Conservation (phyloP, 495 filamentous ascomycete genomes). For the Aspergillus bridgeri region DNA sequence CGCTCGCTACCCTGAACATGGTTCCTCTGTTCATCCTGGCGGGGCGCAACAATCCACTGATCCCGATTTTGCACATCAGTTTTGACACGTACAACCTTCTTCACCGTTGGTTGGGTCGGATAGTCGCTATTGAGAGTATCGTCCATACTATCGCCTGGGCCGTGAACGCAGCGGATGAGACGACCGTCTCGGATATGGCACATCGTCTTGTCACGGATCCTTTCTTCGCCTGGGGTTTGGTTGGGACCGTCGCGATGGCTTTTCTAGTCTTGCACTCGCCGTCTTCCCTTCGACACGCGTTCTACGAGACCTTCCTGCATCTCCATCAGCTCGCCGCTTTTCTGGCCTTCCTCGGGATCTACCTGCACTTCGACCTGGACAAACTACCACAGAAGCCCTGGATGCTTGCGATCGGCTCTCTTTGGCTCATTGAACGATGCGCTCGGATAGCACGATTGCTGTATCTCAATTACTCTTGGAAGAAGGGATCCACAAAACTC, state of each 20-base stretch:
- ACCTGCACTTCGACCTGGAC: slow-evolving; percentile 63
- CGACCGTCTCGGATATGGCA: slow-evolving; percentile 50
- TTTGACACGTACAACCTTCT: slow-evolving; percentile 97
- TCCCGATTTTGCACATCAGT: slow-evolving; percentile 73
- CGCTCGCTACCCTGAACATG: slow-evolving; percentile 82
- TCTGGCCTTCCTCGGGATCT: slow-evolving; percentile 63
- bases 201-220: slow-evolving; percentile 58
- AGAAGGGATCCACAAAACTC: slow-evolving; percentile 37
- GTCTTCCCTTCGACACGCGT: slow-evolving; percentile 79
- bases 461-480: slow-evolving; percentile 57
- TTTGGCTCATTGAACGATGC: slow-evolving; percentile 66
- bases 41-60: slow-evolving; percentile 90
- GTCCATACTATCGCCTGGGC: slow-evolving; percentile 72
- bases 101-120: slow-evolving; percentile 92
- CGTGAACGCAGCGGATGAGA: slow-evolving; percentile 45
- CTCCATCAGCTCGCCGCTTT: slow-evolving; percentile 70
- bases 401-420: slow-evolving; percentile 53
- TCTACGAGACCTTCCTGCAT: slow-evolving; percentile 82
- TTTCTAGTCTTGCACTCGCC: slow-evolving; percentile 67
- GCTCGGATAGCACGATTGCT: slow-evolving; percentile 49
- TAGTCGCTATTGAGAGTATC: slow-evolving; percentile 73
- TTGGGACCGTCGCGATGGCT: slow-evolving; percentile 55
- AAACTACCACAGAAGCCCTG: slow-evolving; percentile 59
- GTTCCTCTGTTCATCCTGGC: slow-evolving; percentile 87
- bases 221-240: slow-evolving; percentile 52